Conservation (phyloP, 306 rosid genomes). For the Macrotyloma uniflorum region DNA sequence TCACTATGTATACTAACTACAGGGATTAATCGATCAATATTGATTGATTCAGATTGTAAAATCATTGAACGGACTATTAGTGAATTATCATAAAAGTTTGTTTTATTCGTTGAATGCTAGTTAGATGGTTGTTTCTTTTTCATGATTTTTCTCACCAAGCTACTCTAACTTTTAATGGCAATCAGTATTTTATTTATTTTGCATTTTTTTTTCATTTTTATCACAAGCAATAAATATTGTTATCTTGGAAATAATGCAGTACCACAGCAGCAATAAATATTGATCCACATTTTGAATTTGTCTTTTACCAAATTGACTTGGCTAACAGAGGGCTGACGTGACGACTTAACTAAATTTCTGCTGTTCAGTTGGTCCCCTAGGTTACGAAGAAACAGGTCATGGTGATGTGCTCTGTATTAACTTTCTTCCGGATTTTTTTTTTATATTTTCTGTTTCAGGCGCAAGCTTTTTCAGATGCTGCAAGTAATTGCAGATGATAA, state of each 20-base stretch:
- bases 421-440: not conserved
- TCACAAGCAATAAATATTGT: not conserved
- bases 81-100: slow-evolving; percentile 42
- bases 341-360: not conserved
- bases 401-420: not conserved
- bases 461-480: not conserved
- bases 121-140: slow-evolving; percentile 33
- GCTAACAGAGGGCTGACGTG: not conserved
- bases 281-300: not conserved
- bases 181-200: not conserved
- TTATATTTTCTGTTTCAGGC: not conserved
- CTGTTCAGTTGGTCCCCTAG: not conserved
- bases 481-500: not conserved
- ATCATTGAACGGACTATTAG: slow-evolving; percentile 50
- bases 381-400: not conserved
- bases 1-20: slow-evolving; percentile 53
- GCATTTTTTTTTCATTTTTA: not conserved
- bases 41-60: slow-evolving; percentile 61
- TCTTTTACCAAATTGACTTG: slow-evolving; percentile 5
- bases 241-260: not conserved
- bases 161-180: slow-evolving; percentile 16
- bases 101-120: slow-evolving; percentile 40
- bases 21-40: slow-evolving; percentile 59
- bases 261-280: not conserved
- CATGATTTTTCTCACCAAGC: slow-evolving; percentile 21